Conservation (phyloP, 345 rosid genomes). For the Turritis glabra region DNA sequence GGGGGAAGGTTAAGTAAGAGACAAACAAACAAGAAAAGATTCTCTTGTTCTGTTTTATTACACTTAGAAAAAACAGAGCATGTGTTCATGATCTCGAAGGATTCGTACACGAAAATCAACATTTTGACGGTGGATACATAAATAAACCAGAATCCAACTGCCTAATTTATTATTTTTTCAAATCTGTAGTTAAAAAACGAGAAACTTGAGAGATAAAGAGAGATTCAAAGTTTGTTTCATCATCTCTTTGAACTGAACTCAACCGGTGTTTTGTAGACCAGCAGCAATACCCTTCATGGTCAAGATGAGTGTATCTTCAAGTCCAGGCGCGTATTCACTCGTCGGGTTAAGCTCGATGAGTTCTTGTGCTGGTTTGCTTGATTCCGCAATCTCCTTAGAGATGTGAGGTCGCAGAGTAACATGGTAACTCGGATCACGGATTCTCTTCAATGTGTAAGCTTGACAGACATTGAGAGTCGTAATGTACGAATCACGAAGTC, state of each 20-base stretch:
- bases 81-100: slow-evolving; percentile 25
- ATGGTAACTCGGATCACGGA: slow-evolving; percentile 81
- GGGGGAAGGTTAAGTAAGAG: no score
- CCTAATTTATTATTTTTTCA: slow-evolving; percentile 21
- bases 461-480: slow-evolving; percentile 97
- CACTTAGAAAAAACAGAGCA: slow-evolving; percentile 24
- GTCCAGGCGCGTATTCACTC: slow-evolving; percentile 90
- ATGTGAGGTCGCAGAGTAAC: slow-evolving; percentile 76
- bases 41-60: slow-evolving; percentile 26
- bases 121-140: slow-evolving; percentile 30
- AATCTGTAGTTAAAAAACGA: background rate
- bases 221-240: background rate
- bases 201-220: slow-evolving; percentile 3
- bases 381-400: slow-evolving; percentile 70
- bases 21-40: slow-evolving; percentile 30
- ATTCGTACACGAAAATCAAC: slow-evolving; percentile 23
- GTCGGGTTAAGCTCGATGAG: slow-evolving; percentile 83
- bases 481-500: slow-evolving; percentile 91
- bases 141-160: slow-evolving; percentile 28
- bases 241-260: slow-evolving; percentile 2
- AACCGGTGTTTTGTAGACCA: slow-evolving; percentile 94
- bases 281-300: slow-evolving; percentile 99
- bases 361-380: slow-evolving; percentile 61
- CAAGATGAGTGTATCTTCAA: slow-evolving; percentile 90
- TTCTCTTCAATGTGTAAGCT: slow-evolving; percentile 90